Percentiles rank a stretch among this genome's conserved stretches.
Conservation (phyloP, 495 filamentous ascomycete genomes). For the Friedmanniomyces endolithicus region DNA sequence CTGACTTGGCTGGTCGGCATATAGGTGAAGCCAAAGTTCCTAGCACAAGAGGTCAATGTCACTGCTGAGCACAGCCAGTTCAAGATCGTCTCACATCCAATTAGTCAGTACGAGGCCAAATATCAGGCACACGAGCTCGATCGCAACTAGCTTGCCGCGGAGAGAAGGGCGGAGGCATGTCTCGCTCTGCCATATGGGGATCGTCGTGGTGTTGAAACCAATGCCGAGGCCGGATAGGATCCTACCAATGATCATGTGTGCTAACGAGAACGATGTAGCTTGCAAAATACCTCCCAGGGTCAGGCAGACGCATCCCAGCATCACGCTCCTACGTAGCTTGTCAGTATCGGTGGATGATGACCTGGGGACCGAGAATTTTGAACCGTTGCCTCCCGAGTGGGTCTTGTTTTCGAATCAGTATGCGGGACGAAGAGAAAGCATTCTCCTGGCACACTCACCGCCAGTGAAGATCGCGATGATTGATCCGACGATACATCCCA, state of each 20-base stretch:
- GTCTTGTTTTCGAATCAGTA: background rate
- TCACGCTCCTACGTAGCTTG: slow-evolving; percentile 5
- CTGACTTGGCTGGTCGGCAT: slow-evolving; percentile 28
- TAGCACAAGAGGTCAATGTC: background rate
- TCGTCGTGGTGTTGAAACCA: slow-evolving; percentile 37
- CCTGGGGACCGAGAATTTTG: slow-evolving; percentile 36
- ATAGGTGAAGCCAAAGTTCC: slow-evolving; percentile 35
- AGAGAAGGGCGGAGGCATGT: slow-evolving; percentile 51
- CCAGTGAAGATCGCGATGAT: slow-evolving; percentile 48
- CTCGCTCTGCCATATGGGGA: slow-evolving; percentile 67
- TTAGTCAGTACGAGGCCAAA: slow-evolving; percentile 31
- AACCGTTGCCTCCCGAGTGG: background rate
- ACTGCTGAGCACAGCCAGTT: background rate
- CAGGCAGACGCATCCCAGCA: slow-evolving; percentile 20
- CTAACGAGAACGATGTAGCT: slow-evolving; percentile 17
- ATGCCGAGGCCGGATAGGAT: slow-evolving; percentile 24
- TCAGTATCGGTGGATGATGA: too few species aligned
- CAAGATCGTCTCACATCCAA: slow-evolving; percentile 20
- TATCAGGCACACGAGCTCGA: slow-evolving; percentile 22
- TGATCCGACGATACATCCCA: slow-evolving; percentile 53
- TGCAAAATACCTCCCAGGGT: slow-evolving; percentile 24
- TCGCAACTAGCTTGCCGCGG: slow-evolving; percentile 27
- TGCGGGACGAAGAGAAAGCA: background rate
- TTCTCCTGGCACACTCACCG: slow-evolving; percentile 13
- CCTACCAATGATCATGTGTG: slow-evolving; percentile 26